Evolutionary conservation across 1,284 basidiomycete genomes (phyloP).

Genomic region (Ceratobasidium sp.): DNA sequence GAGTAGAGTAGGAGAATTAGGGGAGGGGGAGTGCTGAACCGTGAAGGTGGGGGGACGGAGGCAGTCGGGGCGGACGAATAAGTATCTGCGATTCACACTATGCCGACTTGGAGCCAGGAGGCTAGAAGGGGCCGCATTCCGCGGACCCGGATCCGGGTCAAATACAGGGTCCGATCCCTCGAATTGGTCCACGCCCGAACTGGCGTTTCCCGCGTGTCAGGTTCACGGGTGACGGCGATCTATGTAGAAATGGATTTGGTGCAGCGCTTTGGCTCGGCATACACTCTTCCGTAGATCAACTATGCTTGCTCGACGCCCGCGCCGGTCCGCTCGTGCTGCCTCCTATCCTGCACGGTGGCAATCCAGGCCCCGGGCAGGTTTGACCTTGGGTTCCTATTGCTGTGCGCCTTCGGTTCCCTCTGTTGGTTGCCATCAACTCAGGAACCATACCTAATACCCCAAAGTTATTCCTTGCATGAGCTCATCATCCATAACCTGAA

Average conservation of each 20-base stretch:
- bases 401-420: not conserved
- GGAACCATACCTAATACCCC: constrained; percentile 33
- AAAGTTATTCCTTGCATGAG: constrained; percentile 34
- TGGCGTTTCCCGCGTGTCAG: constrained; percentile 34
- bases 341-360: not conserved
- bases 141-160: not conserved
- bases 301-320: not conserved
- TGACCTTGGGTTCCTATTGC: not conserved
- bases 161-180: constrained; percentile 28
- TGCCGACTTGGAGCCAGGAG: constrained; percentile 14
- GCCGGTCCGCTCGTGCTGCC: not conserved
- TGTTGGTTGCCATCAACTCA: constrained; percentile 33
- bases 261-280: constrained; percentile 21
- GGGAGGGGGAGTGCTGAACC: constrained; percentile 4
- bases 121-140: constrained; percentile 28
- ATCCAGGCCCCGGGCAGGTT: not conserved
- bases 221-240: constrained; percentile 36
- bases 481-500: not conserved
- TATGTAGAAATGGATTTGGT: constrained; percentile 11
- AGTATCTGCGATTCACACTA: constrained; percentile 22
- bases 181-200: constrained; percentile 8
- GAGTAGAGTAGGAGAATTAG: constrained; percentile 22
- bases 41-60: constrained; percentile 25
- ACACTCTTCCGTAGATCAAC: constrained; percentile 32
- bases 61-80: constrained; percentile 18